These are phyloP conservation scores for Didymella lethalis DNA, from an alignment of 2,329 filamentous ascomycete genomes.

Conservation along the genomic window DNA sequence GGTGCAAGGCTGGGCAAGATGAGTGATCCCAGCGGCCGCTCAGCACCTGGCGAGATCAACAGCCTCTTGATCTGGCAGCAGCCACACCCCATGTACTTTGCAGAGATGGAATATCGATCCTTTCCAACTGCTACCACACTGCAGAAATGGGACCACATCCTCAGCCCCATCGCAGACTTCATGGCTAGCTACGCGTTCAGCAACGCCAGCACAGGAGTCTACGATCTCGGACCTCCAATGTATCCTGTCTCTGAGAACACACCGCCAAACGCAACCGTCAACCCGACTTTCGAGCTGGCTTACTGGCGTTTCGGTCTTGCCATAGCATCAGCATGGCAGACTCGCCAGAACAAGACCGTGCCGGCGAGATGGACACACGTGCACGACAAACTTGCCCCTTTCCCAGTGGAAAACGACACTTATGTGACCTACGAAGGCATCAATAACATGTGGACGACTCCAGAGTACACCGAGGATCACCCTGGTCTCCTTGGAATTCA, in stretches of 20 bases:
- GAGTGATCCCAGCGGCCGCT: slow-evolving; percentile 64
- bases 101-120: slow-evolving; percentile 63
- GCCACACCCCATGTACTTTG: slow-evolving; percentile 65
- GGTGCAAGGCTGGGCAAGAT: slow-evolving; percentile 64
- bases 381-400: slow-evolving; percentile 60
- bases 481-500: slow-evolving; percentile 42
- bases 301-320: slow-evolving; percentile 69
- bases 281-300: slow-evolving; percentile 66
- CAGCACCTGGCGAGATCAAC: slow-evolving; percentile 68
- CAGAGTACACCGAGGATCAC: slow-evolving; percentile 42
- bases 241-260: slow-evolving; percentile 66
- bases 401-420: slow-evolving; percentile 60
- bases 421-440: slow-evolving; percentile 65
- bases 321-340: slow-evolving; percentile 62
- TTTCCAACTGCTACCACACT: slow-evolving; percentile 57
- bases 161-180: slow-evolving; percentile 64
- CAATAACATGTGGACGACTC: slow-evolving; percentile 43
- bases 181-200: slow-evolving; percentile 67
- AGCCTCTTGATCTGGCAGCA: slow-evolving; percentile 59
- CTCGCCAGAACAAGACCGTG: slow-evolving; percentile 54
- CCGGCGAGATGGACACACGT: slow-evolving; percentile 60
- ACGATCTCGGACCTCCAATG: slow-evolving; percentile 62
- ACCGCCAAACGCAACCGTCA: slow-evolving; percentile 63
- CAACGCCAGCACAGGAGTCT: slow-evolving; percentile 61
- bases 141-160: slow-evolving; percentile 61